phyloP scores from a whole-genome alignment of 345 rosid species.

The Salix arbutifolia region DNA sequence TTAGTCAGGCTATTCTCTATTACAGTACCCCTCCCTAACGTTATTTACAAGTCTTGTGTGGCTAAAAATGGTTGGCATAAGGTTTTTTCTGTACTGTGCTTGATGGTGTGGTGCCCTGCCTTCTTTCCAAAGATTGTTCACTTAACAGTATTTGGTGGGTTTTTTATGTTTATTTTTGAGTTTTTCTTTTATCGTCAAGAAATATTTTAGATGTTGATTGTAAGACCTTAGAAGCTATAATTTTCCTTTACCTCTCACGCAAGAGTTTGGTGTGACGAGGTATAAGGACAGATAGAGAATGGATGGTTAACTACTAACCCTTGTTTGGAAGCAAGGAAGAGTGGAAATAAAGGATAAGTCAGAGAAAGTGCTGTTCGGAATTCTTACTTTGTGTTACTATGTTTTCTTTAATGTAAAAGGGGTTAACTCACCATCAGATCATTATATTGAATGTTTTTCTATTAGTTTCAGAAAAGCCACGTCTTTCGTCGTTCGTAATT shows the following conservation, averaged over 20 bases:
- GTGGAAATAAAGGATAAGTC: not conserved
- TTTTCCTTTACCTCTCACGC: not conserved
- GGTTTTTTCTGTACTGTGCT: not conserved
- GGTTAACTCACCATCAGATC: not conserved
- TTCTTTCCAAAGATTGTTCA: not conserved
- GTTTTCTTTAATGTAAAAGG: not conserved
- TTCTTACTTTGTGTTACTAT: not conserved
- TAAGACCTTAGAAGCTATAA: not conserved
- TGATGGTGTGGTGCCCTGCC: not conserved
- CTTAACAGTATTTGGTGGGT: not conserved
- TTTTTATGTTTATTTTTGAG: not conserved
- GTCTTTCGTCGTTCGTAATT: not conserved
- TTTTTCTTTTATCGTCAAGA: not conserved
- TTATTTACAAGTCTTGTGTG: not conserved
- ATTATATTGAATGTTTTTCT: not conserved
- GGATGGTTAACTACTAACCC: not conserved
- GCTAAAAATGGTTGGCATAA: not conserved
- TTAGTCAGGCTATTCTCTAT: conserved; percentile 28
- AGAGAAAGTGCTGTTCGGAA: not conserved
- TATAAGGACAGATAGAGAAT: not conserved
- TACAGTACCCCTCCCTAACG: not conserved
- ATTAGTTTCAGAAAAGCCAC: not conserved
- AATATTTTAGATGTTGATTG: not conserved
- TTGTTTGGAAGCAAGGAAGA: not conserved
- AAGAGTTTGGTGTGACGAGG: not conserved